These are phyloP conservation scores for Sungouiozyma intestinalis DNA, from an alignment of 805 yeast species.

Conservation along the genomic window DNA sequence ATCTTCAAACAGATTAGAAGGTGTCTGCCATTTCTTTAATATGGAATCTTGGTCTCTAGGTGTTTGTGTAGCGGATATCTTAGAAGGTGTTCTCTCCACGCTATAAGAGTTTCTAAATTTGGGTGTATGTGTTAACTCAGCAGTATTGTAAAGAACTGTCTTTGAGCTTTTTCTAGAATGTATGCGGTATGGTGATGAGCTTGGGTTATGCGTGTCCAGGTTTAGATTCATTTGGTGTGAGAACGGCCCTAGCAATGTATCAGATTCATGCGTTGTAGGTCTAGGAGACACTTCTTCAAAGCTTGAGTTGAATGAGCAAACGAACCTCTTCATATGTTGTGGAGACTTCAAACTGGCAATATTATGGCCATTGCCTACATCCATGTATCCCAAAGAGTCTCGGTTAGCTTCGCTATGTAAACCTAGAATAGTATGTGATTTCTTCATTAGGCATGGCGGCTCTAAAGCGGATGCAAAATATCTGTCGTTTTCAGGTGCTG, in stretches of 20 bases:
- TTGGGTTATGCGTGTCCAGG: background rate
- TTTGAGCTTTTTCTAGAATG: background rate
- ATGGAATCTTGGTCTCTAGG: conserved; percentile 16
- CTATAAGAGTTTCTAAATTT: conserved; percentile 9
- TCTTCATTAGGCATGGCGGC: conserved; percentile 11
- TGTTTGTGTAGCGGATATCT: conserved; percentile 10
- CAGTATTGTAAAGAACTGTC: background rate
- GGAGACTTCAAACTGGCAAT: conserved; percentile 11
- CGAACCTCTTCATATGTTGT: conserved; percentile 19
- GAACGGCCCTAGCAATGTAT: conserved; percentile 3
- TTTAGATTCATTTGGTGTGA: background rate
- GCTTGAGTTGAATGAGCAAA: conserved; percentile 28
- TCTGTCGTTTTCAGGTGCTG: background rate
- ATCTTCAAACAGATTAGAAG: conserved; percentile 27
- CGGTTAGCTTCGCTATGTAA: conserved; percentile 1
- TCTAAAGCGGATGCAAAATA: conserved; percentile 1
- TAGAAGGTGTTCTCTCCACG: conserved; percentile 18
- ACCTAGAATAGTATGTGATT: conserved; percentile 13
- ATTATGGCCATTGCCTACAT: background rate
- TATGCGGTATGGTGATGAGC: conserved; percentile 2
- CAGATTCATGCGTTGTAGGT: conserved; percentile 2
- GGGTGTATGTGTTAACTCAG: conserved; percentile 15
- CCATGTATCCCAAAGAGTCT: background rate
- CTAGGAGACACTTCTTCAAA: conserved; percentile 25
- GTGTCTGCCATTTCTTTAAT: conserved; percentile 26